Conservation (phyloP, 1,284 basidiomycete genomes). For the Peniophora sp. region DNA sequence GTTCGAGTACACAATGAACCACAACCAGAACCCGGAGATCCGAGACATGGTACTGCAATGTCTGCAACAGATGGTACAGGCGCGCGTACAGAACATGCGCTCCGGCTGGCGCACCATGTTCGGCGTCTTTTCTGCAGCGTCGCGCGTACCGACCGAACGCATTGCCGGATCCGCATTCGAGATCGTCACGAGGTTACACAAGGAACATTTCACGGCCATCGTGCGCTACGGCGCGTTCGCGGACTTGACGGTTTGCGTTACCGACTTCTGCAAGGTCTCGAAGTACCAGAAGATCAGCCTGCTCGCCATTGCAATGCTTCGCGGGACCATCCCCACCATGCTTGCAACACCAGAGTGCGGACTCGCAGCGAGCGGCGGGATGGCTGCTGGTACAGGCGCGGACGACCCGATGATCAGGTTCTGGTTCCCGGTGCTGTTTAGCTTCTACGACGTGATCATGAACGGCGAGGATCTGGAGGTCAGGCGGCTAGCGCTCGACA, state of each 20-base stretch:
- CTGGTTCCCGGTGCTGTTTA: slow-evolving; percentile 96
- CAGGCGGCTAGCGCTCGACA: slow-evolving; percentile 88
- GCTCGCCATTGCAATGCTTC: slow-evolving; percentile 94
- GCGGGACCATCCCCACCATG: slow-evolving; percentile 90
- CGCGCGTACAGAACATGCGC: slow-evolving; percentile 88
- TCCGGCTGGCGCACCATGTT: slow-evolving; percentile 99
- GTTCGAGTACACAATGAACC: slow-evolving; percentile 97
- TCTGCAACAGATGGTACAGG: slow-evolving; percentile 98
- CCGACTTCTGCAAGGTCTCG: slow-evolving; percentile 98
- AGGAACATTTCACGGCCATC: slow-evolving; percentile 86
- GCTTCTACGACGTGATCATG: slow-evolving; percentile 99
- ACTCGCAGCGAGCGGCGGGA: slow-evolving; percentile 33
- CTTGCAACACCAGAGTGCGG: slow-evolving; percentile 78
- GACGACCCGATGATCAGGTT: slow-evolving; percentile 90
- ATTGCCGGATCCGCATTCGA: slow-evolving; percentile 95
- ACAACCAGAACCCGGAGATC: slow-evolving; percentile 92
- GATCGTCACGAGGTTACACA: slow-evolving; percentile 87
- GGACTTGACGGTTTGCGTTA: slow-evolving; percentile 94
- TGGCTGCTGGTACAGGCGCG: slow-evolving; percentile 25
- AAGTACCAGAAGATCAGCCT: slow-evolving; percentile 98
- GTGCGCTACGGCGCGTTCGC: slow-evolving; percentile 92
- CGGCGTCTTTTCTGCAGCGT: slow-evolving; percentile 94
- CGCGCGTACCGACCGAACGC: slow-evolving; percentile 90
- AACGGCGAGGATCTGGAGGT: slow-evolving; percentile 99
- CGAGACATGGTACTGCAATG: slow-evolving; percentile 99